Evolutionary conservation across 176 grass and related monocot genomes (phyloP), one percentile per base, ranked within the genome.

Genomic region (Phragmites australis): DNA sequence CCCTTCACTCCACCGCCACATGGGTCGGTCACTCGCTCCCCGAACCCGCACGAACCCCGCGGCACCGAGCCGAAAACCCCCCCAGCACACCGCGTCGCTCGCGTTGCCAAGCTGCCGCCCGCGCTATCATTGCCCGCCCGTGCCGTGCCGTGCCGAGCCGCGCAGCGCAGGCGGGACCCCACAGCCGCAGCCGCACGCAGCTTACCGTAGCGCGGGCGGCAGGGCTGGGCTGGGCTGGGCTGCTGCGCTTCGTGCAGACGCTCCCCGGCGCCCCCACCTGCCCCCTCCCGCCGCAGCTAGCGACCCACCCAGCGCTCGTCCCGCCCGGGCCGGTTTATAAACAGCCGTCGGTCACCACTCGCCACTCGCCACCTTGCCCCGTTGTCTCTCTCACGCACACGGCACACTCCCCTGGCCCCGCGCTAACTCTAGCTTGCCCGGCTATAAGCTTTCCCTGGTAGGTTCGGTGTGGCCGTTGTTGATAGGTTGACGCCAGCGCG

Each of bases 161-260:
- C 12, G 41, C 22, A 17, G 34, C 34, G 34, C 34, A 5, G 34
- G 34, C 34, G 3, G 34, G 3, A 5, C 34, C 5, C 3, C 34
- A 2, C 34, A 2, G 34, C 34, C 3, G 34, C 34, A 5, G 34
- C 2, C 34, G n/a, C 34, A 2, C 34, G 34, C 34, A 37, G 34
- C 34, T 37, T 37, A 37, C 47, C 29, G 9, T n/a, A 72, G 47
- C 69, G 46, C 10, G 64, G 9, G 51, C 51, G 51, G 51, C 51
- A 53, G 51, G 34, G 34, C 34, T 2, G 34, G 34, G 34, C 34
- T 37, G 50, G n/a, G n/a, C n/a, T n/a, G n/a, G n/a, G 65, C 68
- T 50, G 53, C 67, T 32, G 58, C 59, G 39, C 40, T 76, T 84
- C 60, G 47, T 78, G 45, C 77, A 26, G 54, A 48, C 62, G 46